Evolutionary conservation across 1,284 basidiomycete genomes (phyloP), one percentile per base, ranked within the genome.

Genomic region (Blastosporella zonata): DNA sequence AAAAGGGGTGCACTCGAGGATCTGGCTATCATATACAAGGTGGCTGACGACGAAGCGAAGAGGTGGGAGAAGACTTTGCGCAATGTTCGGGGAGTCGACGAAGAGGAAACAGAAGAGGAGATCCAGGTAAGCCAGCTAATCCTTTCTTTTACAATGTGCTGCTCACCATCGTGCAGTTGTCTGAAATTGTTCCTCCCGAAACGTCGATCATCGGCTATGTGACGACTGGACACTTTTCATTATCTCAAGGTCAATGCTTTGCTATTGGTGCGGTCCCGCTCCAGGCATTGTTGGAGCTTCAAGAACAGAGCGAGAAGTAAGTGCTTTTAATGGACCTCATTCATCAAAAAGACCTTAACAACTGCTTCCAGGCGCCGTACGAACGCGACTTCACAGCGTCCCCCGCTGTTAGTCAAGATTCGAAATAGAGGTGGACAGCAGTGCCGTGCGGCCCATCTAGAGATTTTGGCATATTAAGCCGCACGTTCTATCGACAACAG

Each of bases 141-240:
- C 20, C 3, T 25, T 18, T 6, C 20, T 35, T 37, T 28, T 10
- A 12, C 3, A 20, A 42, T 5, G 18, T 6, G 6, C 23, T 31
- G 17, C 34, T 48, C 40, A 36, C 23, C 43, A 25, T 51, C 53
- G 25, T 45, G 33, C 20, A 86, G 80, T 65, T 81, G 2, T 75
- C 74, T 7, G 69, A 75, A 47, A 55, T 62, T 8, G 59, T 65
- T 9, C 68, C 78, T 8, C 58, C 67, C 2, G 57, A 70, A 33
- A 66, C 69, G 1, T 59, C 68, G 0, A 72, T 89, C 17, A 79
- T 94, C 41, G 93, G 93, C 0, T 90, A 88, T 58, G 75, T 93
- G 4, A 87, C 89, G 0, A 84, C 86, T 0, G 92, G 92, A 1
- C 84, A 84, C 54, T 87, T 80, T 60, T 93, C 90, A 0, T 73